Evolutionary conservation across 2,329 filamentous ascomycete species (phyloP).

Genomic region (Monosporascus sp.): DNA sequence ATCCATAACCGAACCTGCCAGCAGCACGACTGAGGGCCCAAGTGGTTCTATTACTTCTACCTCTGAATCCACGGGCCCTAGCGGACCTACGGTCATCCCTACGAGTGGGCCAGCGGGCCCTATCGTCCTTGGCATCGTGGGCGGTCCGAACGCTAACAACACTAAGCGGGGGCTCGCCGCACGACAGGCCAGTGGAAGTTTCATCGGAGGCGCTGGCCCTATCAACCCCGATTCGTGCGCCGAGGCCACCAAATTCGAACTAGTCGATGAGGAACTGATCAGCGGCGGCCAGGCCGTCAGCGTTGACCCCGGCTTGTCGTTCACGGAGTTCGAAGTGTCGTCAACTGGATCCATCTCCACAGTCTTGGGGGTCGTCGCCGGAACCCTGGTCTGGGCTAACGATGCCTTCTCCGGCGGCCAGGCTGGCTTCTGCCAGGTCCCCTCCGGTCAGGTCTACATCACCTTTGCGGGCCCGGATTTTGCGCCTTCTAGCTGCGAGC

Average conservation of each 20-base stretch:
- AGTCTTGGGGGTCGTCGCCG: slow-evolving; percentile 1
- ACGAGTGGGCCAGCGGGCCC: too few species aligned
- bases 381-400: slow-evolving; percentile 12
- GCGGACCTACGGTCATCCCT: too few species aligned
- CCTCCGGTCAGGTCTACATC: slow-evolving; percentile 6
- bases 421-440: slow-evolving; percentile 11
- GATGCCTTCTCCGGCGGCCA: slow-evolving; percentile 5
- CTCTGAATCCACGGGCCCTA: too few species aligned
- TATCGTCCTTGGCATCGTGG: not conserved
- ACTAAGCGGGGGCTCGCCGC: not conserved
- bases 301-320: slow-evolving; percentile 3
- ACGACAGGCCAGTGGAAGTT: slow-evolving; percentile 4
- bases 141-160: not conserved
- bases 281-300: slow-evolving; percentile 7
- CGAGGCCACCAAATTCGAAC: slow-evolving; percentile 7
- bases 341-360: slow-evolving; percentile 1
- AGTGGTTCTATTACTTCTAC: too few species aligned
- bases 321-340: slow-evolving; percentile 3
- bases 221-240: slow-evolving; percentile 9
- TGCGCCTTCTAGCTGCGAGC: slow-evolving; percentile 3
- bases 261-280: slow-evolving; percentile 7
- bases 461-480: slow-evolving; percentile 1
- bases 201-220: slow-evolving; percentile 9
- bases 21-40: too few species aligned
- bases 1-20: too few species aligned